These are phyloP conservation scores for Salix udensis DNA, from an alignment of 345 rosid genomes.

Conservation along the genomic window DNA sequence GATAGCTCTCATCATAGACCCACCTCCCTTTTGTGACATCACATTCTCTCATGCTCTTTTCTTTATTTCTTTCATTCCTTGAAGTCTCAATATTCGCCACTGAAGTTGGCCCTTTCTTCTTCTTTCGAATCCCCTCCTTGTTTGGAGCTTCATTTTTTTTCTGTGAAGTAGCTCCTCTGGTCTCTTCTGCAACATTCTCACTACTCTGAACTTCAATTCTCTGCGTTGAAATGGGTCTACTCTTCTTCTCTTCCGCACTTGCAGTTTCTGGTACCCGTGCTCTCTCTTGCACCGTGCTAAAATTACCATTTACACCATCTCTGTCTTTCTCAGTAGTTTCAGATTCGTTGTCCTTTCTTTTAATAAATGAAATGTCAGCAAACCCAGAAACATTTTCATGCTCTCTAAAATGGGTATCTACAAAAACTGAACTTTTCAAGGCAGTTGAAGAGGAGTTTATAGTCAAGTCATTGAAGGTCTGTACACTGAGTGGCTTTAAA, in stretches of 20 bases:
- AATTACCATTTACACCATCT: slow-evolving; percentile 13
- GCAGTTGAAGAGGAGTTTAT: slow-evolving; percentile 28
- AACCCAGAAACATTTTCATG: slow-evolving; percentile 45
- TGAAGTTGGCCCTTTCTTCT: slow-evolving; percentile 18
- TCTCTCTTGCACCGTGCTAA: slow-evolving; percentile 19
- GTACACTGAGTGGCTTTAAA: slow-evolving; percentile 26
- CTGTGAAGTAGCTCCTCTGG: slow-evolving; percentile 4
- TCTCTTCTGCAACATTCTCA: slow-evolving; percentile 13
- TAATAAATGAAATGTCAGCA: slow-evolving; percentile 17
- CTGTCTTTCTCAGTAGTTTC: slow-evolving; percentile 6
- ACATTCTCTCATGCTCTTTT: slow-evolving; percentile 36
- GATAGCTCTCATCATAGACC: slow-evolving; percentile 71
- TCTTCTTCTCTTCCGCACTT: slow-evolving; percentile 5
- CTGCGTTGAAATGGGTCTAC: slow-evolving; percentile 3
- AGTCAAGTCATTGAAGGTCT: slow-evolving; percentile 20
- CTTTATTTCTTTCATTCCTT: slow-evolving; percentile 10
- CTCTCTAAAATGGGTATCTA: slow-evolving; percentile 26
- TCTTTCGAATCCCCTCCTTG: slow-evolving; percentile 17
- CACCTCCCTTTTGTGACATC: slow-evolving; percentile 74
- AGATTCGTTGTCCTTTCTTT: slow-evolving; percentile 13
- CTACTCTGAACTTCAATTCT: slow-evolving; percentile 20
- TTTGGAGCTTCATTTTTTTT: slow-evolving; percentile 35
- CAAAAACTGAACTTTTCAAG: slow-evolving; percentile 29
- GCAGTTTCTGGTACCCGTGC: slow-evolving; percentile 20
- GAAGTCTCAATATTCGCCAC: slow-evolving; percentile 1